phyloP scores from a whole-genome alignment of 371 early-diverging fungal species.

The Apophysomyces trapeziformis region DNA sequence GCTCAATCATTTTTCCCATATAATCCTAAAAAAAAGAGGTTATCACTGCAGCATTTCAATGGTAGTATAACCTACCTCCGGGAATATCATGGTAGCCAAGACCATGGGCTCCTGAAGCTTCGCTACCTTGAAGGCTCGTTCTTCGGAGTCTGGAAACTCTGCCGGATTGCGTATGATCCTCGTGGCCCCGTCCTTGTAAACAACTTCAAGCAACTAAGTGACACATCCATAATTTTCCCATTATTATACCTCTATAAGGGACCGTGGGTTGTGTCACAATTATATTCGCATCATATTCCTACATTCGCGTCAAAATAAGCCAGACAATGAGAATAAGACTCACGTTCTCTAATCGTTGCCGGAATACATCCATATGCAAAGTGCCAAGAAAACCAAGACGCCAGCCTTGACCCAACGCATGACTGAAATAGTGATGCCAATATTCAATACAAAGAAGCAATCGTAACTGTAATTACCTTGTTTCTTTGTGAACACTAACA shows the following conservation, averaged over 20 bases:
- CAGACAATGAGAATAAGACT: not conserved
- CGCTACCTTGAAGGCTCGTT: conserved; percentile 64
- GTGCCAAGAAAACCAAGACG: conserved; percentile 96
- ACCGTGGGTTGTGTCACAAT: conserved; percentile 95
- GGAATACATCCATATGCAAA: conserved; percentile 97
- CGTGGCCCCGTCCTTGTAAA: conserved; percentile 58
- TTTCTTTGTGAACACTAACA: conserved; percentile 89
- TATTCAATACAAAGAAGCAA: not conserved
- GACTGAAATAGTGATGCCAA: conserved; percentile 34
- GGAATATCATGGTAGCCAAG: conserved; percentile 89
- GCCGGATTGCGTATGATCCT: conserved; percentile 84
- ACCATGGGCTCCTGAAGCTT: conserved; percentile 93
- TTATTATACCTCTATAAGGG: conserved; percentile 69
- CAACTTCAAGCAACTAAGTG: conserved; percentile 33
- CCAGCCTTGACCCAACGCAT: conserved; percentile 95
- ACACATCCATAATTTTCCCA: not conserved
- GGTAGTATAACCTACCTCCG: conserved; percentile 52
- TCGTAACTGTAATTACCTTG: conserved; percentile 45
- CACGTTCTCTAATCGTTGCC: conserved; percentile 91
- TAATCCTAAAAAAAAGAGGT: conserved; percentile 57
- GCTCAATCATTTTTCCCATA: conserved; percentile 87
- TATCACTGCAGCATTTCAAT: not conserved
- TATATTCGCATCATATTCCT: conserved; percentile 91
- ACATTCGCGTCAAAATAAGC: not conserved
- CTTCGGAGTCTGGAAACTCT: conserved; percentile 88